These are phyloP conservation scores for Mycena belliarum DNA, from an alignment of 768 basidiomycete species.

Conservation along the genomic window DNA sequence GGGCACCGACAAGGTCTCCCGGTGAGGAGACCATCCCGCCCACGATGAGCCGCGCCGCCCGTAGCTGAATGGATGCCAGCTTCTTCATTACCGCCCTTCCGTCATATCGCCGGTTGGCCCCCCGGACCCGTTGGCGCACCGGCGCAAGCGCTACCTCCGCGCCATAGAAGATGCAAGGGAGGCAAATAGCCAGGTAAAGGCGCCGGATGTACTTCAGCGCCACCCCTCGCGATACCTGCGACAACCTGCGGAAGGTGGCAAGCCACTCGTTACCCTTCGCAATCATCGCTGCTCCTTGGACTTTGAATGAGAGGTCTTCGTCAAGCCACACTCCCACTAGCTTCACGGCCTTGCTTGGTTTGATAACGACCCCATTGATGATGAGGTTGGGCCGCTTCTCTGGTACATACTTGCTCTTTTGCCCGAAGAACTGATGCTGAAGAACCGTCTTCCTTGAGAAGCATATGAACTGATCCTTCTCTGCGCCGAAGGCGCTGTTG, in stretches of 20 bases:
- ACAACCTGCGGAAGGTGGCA: conserved; percentile 4
- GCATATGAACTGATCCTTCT: too few relatives aligned
- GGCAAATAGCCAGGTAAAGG: conserved; percentile 9
- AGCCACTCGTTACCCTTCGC: conserved; percentile 15
- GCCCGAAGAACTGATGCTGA: too few relatives aligned
- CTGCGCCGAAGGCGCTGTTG: too few relatives aligned
- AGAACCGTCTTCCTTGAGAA: too few relatives aligned
- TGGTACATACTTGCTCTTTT: not conserved
- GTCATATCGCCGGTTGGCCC: not conserved
- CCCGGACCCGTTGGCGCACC: not conserved
- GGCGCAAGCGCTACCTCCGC: conserved; percentile 21
- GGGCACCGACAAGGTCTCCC: conserved; percentile 21
- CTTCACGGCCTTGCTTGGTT: not conserved
- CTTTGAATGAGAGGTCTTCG: not conserved
- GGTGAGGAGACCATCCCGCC: not conserved
- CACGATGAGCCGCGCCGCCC: not conserved
- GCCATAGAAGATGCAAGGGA: conserved; percentile 30
- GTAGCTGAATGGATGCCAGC: not conserved
- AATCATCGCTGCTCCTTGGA: conserved; percentile 3
- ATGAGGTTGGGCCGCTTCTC: not conserved
- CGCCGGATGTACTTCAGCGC: not conserved
- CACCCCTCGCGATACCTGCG: conserved; percentile 5
- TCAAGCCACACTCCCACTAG: not conserved
- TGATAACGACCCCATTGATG: not conserved
- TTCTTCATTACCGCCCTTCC: not conserved